These are phyloP conservation scores for Fraxinus pennsylvanica DNA, from an alignment of 257 asterid species.

Conservation along the genomic window DNA sequence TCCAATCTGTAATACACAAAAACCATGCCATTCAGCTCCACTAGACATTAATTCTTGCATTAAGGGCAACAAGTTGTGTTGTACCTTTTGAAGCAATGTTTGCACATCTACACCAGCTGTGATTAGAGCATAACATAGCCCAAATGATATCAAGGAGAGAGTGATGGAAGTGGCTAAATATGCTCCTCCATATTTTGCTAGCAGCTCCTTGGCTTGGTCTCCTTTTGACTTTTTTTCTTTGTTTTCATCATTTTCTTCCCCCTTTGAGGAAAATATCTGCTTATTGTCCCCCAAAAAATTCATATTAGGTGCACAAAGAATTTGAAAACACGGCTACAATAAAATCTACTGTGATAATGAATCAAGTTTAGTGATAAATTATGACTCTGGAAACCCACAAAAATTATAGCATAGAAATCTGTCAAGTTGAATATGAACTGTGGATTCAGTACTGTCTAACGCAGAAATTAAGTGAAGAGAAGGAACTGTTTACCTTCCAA, in stretches of 20 bases:
- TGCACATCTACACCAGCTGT: constrained; percentile 88
- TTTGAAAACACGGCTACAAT: no score
- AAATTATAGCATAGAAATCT: not conserved
- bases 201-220: constrained; percentile 82
- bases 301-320: not conserved
- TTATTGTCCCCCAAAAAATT: not conserved
- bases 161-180: constrained; percentile 93
- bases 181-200: constrained; percentile 95
- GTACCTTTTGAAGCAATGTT: constrained; percentile 74
- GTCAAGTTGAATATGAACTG: no score
- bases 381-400: not conserved
- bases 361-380: no score
- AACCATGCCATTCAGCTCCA: constrained; percentile 5
- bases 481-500: constrained; percentile 67
- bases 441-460: no score
- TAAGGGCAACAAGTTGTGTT: not conserved
- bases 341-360: no score
- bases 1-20: constrained; percentile 58
- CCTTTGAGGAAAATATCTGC: constrained; percentile 85
- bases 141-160: constrained; percentile 83
- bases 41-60: not conserved
- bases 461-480: no score
- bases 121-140: constrained; percentile 74
- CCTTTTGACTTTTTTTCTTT: constrained; percentile 68
- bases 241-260: constrained; percentile 41